These are phyloP conservation scores for Picea sitchensis DNA, from an alignment of 75 land plant genomes.

Conservation along the genomic window DNA sequence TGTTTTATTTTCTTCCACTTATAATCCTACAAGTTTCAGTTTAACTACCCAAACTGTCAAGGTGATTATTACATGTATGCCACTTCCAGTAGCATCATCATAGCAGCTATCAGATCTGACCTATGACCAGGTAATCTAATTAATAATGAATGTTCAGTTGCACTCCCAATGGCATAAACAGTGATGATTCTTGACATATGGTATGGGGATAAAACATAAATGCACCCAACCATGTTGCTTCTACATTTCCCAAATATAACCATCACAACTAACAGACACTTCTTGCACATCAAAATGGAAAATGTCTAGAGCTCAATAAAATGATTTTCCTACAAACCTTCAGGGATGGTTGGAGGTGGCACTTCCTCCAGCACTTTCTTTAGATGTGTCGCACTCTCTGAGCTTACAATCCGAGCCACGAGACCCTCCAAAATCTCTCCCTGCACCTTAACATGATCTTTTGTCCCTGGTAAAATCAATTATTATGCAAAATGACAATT, in stretches of 20 bases:
- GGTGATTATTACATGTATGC: not conserved
- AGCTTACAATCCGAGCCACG: slow-evolving; percentile 90
- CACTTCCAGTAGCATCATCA: not conserved
- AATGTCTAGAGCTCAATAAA: not conserved
- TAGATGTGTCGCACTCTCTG: slow-evolving; percentile 61
- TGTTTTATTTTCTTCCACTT: not conserved
- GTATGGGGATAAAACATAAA: not conserved
- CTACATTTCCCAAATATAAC: not conserved
- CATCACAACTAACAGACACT: not conserved
- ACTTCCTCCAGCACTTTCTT: slow-evolving; percentile 54
- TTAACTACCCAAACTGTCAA: not conserved
- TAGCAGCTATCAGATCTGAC: not conserved
- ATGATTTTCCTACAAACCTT: slow-evolving; percentile 31
- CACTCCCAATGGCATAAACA: not conserved
- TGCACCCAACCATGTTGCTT: not conserved
- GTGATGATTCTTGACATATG: not conserved
- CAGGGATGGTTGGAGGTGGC: slow-evolving; percentile 43
- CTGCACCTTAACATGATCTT: slow-evolving; percentile 80
- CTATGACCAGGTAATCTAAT: not conserved
- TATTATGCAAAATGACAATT: not conserved
- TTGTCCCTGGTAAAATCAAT: slow-evolving; percentile 55
- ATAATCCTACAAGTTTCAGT: not conserved
- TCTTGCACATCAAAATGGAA: not conserved
- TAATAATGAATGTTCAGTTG: not conserved
- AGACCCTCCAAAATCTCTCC: slow-evolving; percentile 98